Conservation (phyloP, 1,139 yeast species). For the Geotrichum fermentans region DNA sequence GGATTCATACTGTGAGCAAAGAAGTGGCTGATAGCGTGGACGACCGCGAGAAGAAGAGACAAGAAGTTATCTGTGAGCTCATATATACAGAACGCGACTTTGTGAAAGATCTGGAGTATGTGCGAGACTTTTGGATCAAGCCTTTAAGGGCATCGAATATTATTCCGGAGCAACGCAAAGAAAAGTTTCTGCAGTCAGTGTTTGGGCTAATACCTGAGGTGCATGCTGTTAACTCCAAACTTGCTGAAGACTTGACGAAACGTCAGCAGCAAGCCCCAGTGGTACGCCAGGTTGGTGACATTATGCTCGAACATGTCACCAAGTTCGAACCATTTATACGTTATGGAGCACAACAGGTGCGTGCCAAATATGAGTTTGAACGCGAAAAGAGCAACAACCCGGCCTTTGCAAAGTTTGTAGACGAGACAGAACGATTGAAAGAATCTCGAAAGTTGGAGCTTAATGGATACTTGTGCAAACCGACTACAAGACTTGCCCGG, state of each 20-base stretch:
- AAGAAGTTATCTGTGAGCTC: conserved; percentile 91
- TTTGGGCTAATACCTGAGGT: conserved; percentile 88
- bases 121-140: conserved; percentile 90
- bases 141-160: conserved; percentile 82
- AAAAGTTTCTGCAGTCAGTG: conserved; percentile 83
- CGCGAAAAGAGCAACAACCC: conserved; percentile 88
- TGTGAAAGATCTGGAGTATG: conserved; percentile 87
- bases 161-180: conserved; percentile 84
- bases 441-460: conserved; percentile 89
- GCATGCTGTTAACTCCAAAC: conserved; percentile 70
- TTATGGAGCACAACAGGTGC: conserved; percentile 94
- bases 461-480: conserved; percentile 88
- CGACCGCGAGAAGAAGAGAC: conserved; percentile 84
- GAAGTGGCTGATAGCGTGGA: conserved; percentile 72
- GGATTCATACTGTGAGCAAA: conserved; percentile 91
- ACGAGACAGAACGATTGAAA: conserved; percentile 82
- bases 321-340: conserved; percentile 86
- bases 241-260: conserved; percentile 83
- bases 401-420: conserved; percentile 84
- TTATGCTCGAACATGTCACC: conserved; percentile 76
- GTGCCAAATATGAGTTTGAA: conserved; percentile 93
- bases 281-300: conserved; percentile 79
- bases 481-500: conserved; percentile 93
- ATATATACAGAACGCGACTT: conserved; percentile 92
- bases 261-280: conserved; percentile 87